phyloP scores from a whole-genome alignment of 1,284 basidiomycete genomes.

The Pisolithus thermaeus region DNA sequence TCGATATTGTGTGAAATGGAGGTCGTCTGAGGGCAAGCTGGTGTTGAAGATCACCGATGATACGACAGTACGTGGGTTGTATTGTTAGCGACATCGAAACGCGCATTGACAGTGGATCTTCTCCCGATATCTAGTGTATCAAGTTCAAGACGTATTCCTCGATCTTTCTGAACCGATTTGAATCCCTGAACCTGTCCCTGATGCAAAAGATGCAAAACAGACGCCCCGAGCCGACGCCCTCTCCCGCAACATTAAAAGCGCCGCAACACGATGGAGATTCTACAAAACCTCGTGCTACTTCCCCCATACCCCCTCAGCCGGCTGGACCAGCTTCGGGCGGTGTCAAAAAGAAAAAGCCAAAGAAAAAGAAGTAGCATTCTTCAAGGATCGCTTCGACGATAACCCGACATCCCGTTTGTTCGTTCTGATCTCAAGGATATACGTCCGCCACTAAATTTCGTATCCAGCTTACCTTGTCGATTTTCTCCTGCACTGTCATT shows the following conservation, averaged over 20 bases:
- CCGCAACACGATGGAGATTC: slow-evolving; percentile 13
- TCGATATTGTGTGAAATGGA: slow-evolving; percentile 87
- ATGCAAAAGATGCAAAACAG: slow-evolving; percentile 79
- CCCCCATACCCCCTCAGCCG: slow-evolving; percentile 22
- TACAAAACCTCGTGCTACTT: slow-evolving; percentile 18
- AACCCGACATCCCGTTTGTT: slow-evolving; percentile 10
- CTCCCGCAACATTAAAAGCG: slow-evolving; percentile 13
- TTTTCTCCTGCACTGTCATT: not conserved
- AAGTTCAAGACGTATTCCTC: slow-evolving; percentile 94
- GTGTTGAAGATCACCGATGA: slow-evolving; percentile 91
- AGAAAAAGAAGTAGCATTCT: slow-evolving; percentile 45
- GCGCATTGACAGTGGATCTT: not conserved
- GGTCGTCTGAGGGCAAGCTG: slow-evolving; percentile 72
- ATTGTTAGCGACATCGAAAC: not conserved
- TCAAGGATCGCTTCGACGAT: slow-evolving; percentile 3
- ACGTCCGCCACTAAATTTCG: not conserved
- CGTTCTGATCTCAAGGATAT: not conserved
- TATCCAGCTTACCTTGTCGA: not conserved
- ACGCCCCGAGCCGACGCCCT: slow-evolving; percentile 25
- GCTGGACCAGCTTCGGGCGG: slow-evolving; percentile 31
- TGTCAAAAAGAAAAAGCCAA: slow-evolving; percentile 50
- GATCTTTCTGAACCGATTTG: slow-evolving; percentile 92
- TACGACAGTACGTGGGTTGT: slow-evolving; percentile 55
- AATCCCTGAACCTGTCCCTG: slow-evolving; percentile 78
- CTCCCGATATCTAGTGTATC: slow-evolving; percentile 59